A percentile compares a stretch with the other conserved stretches of the same genome.
Evolutionary conservation across 305 asterid species (phyloP).

Genomic region (Euphrasia arctica): DNA sequence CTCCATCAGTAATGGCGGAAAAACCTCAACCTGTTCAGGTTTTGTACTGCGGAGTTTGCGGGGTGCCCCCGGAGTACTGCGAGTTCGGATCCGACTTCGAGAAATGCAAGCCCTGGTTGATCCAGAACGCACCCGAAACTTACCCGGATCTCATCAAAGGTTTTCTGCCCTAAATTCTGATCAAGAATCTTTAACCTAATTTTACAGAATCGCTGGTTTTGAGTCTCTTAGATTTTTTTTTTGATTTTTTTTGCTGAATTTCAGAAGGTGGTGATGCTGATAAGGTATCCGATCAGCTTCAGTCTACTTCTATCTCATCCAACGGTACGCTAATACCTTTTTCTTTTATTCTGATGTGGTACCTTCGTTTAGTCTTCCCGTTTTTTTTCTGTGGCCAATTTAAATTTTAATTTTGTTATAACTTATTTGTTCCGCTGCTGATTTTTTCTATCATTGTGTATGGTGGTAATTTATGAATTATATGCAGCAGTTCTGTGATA

Average conservation of each 20-base stretch:
- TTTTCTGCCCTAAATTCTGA: slow-evolving; percentile 30
- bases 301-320: slow-evolving; percentile 70
- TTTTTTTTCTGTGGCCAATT: slow-evolving; percentile 13
- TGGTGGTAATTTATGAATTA: slow-evolving; percentile 3
- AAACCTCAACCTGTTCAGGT: slow-evolving; percentile 72
- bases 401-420: not conserved
- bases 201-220: slow-evolving; percentile 3
- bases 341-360: not conserved
- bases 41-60: slow-evolving; percentile 79
- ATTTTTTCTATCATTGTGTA: not conserved
- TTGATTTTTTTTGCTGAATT: slow-evolving; percentile 16
- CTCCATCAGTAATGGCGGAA: slow-evolving; percentile 62
- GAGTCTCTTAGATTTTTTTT: not conserved
- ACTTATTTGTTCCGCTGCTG: not conserved
- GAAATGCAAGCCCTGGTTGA: slow-evolving; percentile 97
- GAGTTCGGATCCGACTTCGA: slow-evolving; percentile 93
- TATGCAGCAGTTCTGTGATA: not conserved
- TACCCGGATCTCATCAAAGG: slow-evolving; percentile 92
- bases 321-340: slow-evolving; percentile 40
- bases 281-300: slow-evolving; percentile 71
- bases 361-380: not conserved
- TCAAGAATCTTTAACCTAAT: slow-evolving; percentile 4
- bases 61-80: slow-evolving; percentile 93
- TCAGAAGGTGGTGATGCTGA: slow-evolving; percentile 69
- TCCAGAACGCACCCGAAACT: slow-evolving; percentile 63